These are phyloP conservation scores for Musa beccarii DNA, from an alignment of 176 grass and related monocot species.

Conservation along the genomic window DNA sequence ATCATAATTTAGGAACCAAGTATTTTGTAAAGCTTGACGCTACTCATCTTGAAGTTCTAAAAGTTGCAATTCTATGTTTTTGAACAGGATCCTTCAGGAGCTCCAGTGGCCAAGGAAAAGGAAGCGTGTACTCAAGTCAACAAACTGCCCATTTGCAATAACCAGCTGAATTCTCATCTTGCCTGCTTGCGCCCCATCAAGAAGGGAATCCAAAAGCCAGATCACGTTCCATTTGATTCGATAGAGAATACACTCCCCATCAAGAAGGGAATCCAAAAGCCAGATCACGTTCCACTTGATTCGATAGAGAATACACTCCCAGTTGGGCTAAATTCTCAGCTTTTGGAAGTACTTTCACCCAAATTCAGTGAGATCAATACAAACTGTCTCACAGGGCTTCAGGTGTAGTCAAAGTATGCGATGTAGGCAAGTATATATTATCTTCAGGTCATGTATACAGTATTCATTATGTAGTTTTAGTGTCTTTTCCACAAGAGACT, in stretches of 20 bases:
- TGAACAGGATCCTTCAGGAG: constrained; percentile 68
- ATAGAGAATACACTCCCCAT: constrained; percentile 19
- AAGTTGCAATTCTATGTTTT: background rate
- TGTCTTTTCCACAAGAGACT: no score
- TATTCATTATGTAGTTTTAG: no score
- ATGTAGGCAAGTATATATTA: background rate
- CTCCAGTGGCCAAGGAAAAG: constrained; percentile 54
- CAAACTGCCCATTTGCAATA: constrained; percentile 59
- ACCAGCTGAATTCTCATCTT: constrained; percentile 44
- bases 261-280: constrained; percentile 37
- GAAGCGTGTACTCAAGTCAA: constrained; percentile 46
- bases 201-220: constrained; percentile 29
- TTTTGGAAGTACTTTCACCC: background rate
- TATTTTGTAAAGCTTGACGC: background rate
- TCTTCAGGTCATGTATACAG: no score
- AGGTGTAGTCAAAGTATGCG: background rate
- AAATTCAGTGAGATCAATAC: background rate
- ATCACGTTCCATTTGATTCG: constrained; percentile 57
- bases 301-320: constrained; percentile 51
- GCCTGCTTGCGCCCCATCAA: constrained; percentile 57
- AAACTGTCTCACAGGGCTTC: background rate
- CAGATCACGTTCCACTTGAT: constrained; percentile 53
- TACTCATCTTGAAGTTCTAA: background rate
- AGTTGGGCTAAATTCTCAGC: background rate
- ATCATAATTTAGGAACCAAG: no score